Base-by-base conservation (phyloP, 768 basidiomycete species). In the Gelatoporia subvermispora region DNA sequence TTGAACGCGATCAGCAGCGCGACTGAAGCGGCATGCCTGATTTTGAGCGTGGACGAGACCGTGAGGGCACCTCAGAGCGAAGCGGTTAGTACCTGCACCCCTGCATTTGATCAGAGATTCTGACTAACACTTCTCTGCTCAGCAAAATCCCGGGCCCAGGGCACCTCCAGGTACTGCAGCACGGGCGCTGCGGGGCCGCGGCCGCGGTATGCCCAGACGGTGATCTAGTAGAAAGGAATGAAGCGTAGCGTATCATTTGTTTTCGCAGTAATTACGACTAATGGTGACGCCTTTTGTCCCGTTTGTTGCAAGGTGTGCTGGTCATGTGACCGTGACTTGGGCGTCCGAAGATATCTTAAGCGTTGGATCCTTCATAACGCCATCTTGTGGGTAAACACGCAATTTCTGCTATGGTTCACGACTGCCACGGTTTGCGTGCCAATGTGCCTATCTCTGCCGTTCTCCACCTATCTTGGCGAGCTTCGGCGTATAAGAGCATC, bases 41-140 rank as follows among this genome's bases (percentile, higher is more conserved):
- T 98, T 58, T 71, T 99, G 49, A 93, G 90, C 55, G 90, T 99
- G 3, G 96, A 99, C 61, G 96, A 99, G 74, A 99, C 96, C 4
- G 93, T 98, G 23, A 77, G 88, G 54, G 95, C 93, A 63, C 95
- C 95, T 2, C 92, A 95, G 65, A 92, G 88, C 62, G 93, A 95
- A 78, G 77, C 81, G 60, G 93, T 94, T 68, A 59, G 86, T 74
- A 2, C 18, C 5, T 28, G n/a, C 22, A 35, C 35, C 37, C 17
- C 25, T 18, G 39, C 25, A n/a, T 31, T 41, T 35, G 15, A 28
- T 38, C 8, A 13, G 20, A 22, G 38, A 24, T 16, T 38, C 48
- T 61, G 41, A 72, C 54, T 13, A 38, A 35, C 48, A 42, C 45
- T 31, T 31, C 28, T 45, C 45, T 38, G 45, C 44, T 11, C 54